phyloP scores from a whole-genome alignment of 2,329 filamentous ascomycete genomes.

The Colletotrichum sp. region DNA sequence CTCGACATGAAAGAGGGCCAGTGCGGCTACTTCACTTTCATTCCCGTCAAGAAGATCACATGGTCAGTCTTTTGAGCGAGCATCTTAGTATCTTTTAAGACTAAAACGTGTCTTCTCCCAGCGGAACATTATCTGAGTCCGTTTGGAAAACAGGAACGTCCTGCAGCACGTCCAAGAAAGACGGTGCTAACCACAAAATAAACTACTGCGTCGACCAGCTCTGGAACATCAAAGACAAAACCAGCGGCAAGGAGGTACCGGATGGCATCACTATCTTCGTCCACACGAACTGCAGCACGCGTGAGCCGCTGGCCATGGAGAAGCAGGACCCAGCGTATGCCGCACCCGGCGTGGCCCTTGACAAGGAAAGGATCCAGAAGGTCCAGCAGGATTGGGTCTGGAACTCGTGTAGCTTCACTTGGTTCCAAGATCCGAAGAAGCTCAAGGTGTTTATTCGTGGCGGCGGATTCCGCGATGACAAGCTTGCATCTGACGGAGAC shows the following conservation, averaged over 20 bases:
- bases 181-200: not conserved
- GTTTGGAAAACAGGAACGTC: not conserved
- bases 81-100: no score
- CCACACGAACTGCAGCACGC: constrained; percentile 23
- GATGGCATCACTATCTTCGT: constrained; percentile 21
- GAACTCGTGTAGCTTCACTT: not conserved
- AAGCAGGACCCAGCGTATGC: constrained; percentile 20
- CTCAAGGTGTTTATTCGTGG: not conserved
- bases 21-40: constrained; percentile 23
- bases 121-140: constrained; percentile 6
- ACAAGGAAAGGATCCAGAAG: not conserved
- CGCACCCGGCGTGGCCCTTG: constrained; percentile 17
- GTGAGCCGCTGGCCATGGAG: constrained; percentile 19
- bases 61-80: not conserved
- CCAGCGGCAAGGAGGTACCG: not conserved
- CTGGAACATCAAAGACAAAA: not conserved
- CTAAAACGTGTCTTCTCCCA: not conserved
- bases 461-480: not conserved
- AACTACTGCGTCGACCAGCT: constrained; percentile 3
- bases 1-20: not conserved
- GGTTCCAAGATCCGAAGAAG: not conserved
- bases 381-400: constrained; percentile 9
- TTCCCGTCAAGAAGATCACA: constrained; percentile 10
- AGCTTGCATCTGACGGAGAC: not conserved
- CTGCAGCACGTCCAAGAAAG: not conserved